A percentile compares a stretch with the other conserved stretches of the same genome.
These are phyloP conservation scores for Puccinia triticina DNA, from an alignment of 1,284 basidiomycete species.

Conservation along the genomic window DNA sequence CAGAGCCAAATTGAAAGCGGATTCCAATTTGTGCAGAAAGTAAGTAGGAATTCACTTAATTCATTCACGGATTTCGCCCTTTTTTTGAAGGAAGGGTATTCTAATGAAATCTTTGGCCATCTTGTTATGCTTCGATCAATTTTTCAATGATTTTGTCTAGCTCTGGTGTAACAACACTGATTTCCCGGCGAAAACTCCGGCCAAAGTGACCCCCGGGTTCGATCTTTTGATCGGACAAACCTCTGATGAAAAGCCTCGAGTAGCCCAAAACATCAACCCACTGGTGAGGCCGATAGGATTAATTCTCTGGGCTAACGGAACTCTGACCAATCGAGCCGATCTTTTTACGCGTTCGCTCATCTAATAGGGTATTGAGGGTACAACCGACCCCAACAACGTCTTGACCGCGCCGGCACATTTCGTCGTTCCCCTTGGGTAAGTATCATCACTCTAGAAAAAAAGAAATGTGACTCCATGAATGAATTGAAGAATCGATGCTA, in stretches of 20 bases:
- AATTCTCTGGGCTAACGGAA: neutral
- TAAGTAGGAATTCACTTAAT: neutral
- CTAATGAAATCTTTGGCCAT: neutral
- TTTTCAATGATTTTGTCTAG: neutral
- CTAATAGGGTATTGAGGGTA: constrained; percentile 26
- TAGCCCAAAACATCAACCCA: constrained; percentile 48
- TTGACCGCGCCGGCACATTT: constrained; percentile 31
- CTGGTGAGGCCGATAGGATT: neutral
- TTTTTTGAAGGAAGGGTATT: neutral
- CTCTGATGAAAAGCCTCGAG: constrained; percentile 20
- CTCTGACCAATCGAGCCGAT: neutral
- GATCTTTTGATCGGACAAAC: constrained; percentile 49
- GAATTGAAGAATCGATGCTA: neutral
- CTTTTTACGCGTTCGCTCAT: neutral
- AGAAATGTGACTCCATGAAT: neutral
- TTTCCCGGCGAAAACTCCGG: constrained; percentile 35
- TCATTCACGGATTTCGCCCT: neutral
- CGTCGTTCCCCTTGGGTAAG: constrained; percentile 45
- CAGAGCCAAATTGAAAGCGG: constrained; percentile 45
- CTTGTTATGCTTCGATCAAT: neutral
- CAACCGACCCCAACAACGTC: constrained; percentile 44
- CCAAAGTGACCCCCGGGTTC: constrained; percentile 40
- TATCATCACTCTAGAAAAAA: neutral
- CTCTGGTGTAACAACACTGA: constrained; percentile 48
- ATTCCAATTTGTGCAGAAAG: constrained; percentile 51